A percentile compares a stretch with the other conserved stretches of the same genome.
Conservation (phyloP, 805 yeast genomes). For the Hanseniaspora thailandica region DNA sequence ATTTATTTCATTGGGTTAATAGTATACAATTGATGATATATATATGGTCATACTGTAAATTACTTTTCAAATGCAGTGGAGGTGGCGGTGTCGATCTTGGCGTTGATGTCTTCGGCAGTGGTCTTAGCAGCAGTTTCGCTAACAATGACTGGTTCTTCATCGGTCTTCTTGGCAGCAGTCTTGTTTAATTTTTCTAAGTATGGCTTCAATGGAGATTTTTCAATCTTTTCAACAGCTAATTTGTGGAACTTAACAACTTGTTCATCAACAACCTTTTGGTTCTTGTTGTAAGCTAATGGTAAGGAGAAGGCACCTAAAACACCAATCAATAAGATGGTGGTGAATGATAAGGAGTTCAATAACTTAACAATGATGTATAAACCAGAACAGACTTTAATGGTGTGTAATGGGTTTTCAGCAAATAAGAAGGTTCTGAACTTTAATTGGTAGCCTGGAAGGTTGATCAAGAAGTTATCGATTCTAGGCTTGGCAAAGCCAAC, state of each 20-base stretch:
- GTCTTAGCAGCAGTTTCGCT: constrained; percentile 42
- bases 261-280: constrained; percentile 34
- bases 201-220: constrained; percentile 37
- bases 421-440: constrained; percentile 46
- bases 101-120: constrained; percentile 31
- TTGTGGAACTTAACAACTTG: constrained; percentile 38
- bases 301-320: constrained; percentile 55
- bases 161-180: constrained; percentile 26
- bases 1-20: too few relatives aligned
- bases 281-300: constrained; percentile 67
- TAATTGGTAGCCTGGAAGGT: constrained; percentile 41
- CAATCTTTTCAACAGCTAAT: constrained; percentile 41
- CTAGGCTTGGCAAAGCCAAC: constrained; percentile 27
- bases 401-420: constrained; percentile 58
- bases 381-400: constrained; percentile 59
- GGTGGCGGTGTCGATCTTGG: constrained; percentile 15
- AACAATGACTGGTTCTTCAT: constrained; percentile 46
- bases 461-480: constrained; percentile 24
- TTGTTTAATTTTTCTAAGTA: constrained; percentile 50
- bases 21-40: too few relatives aligned
- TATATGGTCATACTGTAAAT: too few relatives aligned
- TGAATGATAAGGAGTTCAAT: constrained; percentile 64
- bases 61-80: constrained; percentile 15
- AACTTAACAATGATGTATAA: constrained; percentile 57
- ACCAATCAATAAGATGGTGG: constrained; percentile 42